Conservation (phyloP, 148 eudicot genomes). For the Silene latifolia region DNA sequence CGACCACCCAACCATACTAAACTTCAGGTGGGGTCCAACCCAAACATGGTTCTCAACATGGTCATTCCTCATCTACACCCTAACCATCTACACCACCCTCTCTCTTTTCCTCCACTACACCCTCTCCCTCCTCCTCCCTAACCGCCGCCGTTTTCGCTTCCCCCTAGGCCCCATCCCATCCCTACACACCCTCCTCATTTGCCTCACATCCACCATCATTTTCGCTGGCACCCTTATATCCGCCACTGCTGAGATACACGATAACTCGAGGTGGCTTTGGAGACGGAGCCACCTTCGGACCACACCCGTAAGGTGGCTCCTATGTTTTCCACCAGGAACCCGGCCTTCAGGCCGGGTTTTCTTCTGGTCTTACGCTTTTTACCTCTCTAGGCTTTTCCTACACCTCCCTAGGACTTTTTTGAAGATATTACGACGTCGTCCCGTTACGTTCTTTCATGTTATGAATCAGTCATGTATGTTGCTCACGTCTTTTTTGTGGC, state of each 20-base stretch:
- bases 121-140: constrained; percentile 20
- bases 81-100: constrained; percentile 25
- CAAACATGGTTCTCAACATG: constrained; percentile 52
- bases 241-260: constrained; percentile 35
- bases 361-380: constrained; percentile 53
- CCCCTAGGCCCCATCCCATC: constrained; percentile 36
- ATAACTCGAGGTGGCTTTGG: constrained; percentile 54
- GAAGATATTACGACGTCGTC: constrained; percentile 29
- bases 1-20: constrained; percentile 37
- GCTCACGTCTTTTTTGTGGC: constrained; percentile 43
- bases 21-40: constrained; percentile 47
- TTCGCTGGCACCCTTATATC: constrained; percentile 45
- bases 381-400: constrained; percentile 40
- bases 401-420: constrained; percentile 38
- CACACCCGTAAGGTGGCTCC: constrained; percentile 47
- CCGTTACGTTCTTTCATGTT: constrained; percentile 28
- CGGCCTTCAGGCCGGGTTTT: constrained; percentile 56
- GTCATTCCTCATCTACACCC: constrained; percentile 33
- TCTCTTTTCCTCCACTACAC: constrained; percentile 28
- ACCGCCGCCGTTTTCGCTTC: constrained; percentile 18
- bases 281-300: constrained; percentile 29
- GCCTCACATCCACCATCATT: constrained; percentile 31
- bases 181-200: constrained; percentile 41
- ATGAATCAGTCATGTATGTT: constrained; percentile 36
- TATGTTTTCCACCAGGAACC: constrained; percentile 56